phyloP scores from a whole-genome alignment of 2,329 filamentous ascomycete species.

The Dichotomopilus funicola region DNA sequence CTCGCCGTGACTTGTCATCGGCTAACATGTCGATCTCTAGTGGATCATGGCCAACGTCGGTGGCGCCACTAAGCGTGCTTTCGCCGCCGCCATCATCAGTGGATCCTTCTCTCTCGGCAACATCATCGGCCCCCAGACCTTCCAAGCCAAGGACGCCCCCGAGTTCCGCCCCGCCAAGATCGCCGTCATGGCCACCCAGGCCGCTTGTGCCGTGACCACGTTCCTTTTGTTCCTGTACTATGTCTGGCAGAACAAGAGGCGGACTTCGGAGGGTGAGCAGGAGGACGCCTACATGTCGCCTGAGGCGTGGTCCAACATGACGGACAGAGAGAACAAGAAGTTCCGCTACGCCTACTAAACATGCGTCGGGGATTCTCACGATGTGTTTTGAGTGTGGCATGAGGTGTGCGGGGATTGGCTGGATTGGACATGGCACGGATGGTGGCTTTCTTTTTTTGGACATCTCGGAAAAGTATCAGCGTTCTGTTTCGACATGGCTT shows the following conservation, averaged over 20 bases:
- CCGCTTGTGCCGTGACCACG: conserved; percentile 36
- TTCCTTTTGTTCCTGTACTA: conserved; percentile 45
- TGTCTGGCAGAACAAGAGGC: conserved; percentile 40
- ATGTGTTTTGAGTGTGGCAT: no score
- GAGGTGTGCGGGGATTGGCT: not conserved
- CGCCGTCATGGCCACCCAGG: conserved; percentile 46
- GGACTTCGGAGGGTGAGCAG: conserved; percentile 26
- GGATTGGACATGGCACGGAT: not conserved
- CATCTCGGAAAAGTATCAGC: not conserved
- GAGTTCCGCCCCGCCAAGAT: conserved; percentile 49
- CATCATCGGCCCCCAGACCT: conserved; percentile 52
- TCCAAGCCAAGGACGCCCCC: conserved; percentile 45
- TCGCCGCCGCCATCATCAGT: conserved; percentile 43
- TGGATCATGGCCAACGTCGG: conserved; percentile 46
- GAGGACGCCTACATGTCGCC: conserved; percentile 37
- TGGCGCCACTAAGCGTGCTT: conserved; percentile 46
- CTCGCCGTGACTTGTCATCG: not conserved
- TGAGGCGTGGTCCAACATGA: conserved; percentile 43
- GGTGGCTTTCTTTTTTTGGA: not conserved
- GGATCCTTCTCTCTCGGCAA: conserved; percentile 48
- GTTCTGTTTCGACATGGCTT: not conserved
- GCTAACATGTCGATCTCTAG: conserved; percentile 20
- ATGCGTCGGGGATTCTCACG: no score
- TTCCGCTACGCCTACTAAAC: conserved; percentile 42
- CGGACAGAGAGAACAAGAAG: conserved; percentile 50